Evolutionary conservation across 768 basidiomycete genomes (phyloP), one percentile per base, ranked within the genome.

Genomic region (Coprinopsis cinerea): DNA sequence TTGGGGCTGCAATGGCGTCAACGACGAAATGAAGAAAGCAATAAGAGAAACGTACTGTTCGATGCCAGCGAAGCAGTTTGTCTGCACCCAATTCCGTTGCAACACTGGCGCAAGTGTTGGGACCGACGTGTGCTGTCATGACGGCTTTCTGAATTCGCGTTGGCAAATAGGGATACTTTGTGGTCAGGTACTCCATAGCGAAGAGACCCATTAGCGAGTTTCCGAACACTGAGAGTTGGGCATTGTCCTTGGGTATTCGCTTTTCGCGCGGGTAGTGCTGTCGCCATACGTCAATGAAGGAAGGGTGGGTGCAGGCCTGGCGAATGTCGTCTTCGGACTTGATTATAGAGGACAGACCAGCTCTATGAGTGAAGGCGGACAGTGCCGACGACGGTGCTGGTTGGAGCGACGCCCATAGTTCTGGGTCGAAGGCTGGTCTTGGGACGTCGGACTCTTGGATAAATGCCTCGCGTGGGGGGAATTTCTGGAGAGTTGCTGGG

Each of bases 141-240:
- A 90, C 92, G 4, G 90, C 88, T 68, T 96, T 94, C 57, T 91
- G 69, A 20, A 92, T 92, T 48, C 90, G 83, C 18, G 91, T 92
- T 1, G 95, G 95, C 23, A 98, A 77, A 61, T 94, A 85, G 0
- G 95, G 95, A 65, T 87, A 97, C 39, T 81, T 74, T 11, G 83
- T 73, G 48, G 87, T 76, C 34, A 96, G 69, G 62, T 85, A 82
- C 67, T 98, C 94, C 2, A 89, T 68, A 7, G 91, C 87, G 63
- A 96, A 93, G 25, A 96, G 74, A 47, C 94, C 94, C 69, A 96
- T 79, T 49, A 96, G 76, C 0, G 88, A 76, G 71, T 96, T 96
- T 34, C 93, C 94, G 13, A 94, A 67, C 0, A 76, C 65, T 2
- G 85, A 75, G 13, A 95, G 78, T 44, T 87, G 78, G 7, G 75